phyloP scores from a whole-genome alignment of 2,329 filamentous ascomycete genomes.

The Apiospora arundinis region DNA sequence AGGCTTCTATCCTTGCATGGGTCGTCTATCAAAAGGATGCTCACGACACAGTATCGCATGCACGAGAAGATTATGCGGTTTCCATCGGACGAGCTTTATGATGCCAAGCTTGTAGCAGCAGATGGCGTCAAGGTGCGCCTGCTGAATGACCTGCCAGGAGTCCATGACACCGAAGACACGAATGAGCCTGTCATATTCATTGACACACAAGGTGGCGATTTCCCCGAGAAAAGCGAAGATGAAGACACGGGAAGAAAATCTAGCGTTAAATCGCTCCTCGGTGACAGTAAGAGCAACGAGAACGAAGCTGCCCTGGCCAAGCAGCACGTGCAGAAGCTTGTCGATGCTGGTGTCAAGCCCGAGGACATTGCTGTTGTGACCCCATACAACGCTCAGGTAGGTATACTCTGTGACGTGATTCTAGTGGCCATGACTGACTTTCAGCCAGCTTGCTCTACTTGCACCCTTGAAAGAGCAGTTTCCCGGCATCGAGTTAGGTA shows the following conservation, averaged over 20 bases:
- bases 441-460: constrained; percentile 72
- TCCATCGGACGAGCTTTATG: constrained; percentile 88
- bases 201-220: constrained; percentile 95
- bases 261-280: constrained; percentile 52
- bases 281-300: constrained; percentile 71
- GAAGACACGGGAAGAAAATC: constrained; percentile 61
- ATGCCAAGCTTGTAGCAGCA: constrained; percentile 79
- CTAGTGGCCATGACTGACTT: constrained; percentile 22
- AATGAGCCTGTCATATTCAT: constrained; percentile 88
- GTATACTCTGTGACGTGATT: constrained; percentile 27
- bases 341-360: constrained; percentile 79
- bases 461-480: constrained; percentile 81
- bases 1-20: constrained; percentile 84
- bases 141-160: constrained; percentile 72
- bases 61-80: constrained; percentile 95
- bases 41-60: constrained; percentile 98
- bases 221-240: constrained; percentile 81
- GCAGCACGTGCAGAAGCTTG: constrained; percentile 76
- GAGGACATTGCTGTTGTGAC: constrained; percentile 93
- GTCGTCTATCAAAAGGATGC: constrained; percentile 84
- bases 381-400: constrained; percentile 91
- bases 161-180: constrained; percentile 85
- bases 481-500: constrained; percentile 90
- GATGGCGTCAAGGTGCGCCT: constrained; percentile 78
- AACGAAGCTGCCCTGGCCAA: constrained; percentile 85